phyloP scores from a whole-genome alignment of 306 rosid genomes.

The Senna tora region DNA sequence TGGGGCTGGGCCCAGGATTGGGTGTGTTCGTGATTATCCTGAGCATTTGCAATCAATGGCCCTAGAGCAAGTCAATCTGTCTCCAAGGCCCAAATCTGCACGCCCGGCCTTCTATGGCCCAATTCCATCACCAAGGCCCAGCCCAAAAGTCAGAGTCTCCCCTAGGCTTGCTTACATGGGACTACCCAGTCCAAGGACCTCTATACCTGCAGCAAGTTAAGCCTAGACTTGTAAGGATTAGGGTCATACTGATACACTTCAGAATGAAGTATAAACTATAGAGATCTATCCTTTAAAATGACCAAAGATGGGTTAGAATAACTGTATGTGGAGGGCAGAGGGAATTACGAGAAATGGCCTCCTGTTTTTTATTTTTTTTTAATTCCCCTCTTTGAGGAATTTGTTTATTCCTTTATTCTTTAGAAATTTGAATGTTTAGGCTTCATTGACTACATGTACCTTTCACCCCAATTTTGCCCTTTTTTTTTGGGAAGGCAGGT shows the following conservation, averaged over 20 bases:
- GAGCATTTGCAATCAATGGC: slow-evolving; percentile 70
- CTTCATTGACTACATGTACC: background rate
- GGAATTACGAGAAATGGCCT: slow-evolving; percentile 28
- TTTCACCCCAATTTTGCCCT: slow-evolving; percentile 31
- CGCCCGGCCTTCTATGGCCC: slow-evolving; percentile 56
- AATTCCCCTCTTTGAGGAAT: background rate
- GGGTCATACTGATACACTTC: background rate
- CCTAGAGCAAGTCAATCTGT: slow-evolving; percentile 77
- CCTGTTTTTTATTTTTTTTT: background rate
- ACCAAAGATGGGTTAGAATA: slow-evolving; percentile 14
- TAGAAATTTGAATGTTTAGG: slow-evolving; percentile 1
- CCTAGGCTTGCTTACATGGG: slow-evolving; percentile 79
- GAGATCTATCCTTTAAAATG: background rate
- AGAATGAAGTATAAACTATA: background rate
- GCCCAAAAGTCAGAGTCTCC: slow-evolving; percentile 82
- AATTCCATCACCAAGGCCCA: slow-evolving; percentile 93
- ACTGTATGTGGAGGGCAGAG: slow-evolving; percentile 16
- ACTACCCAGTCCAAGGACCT: slow-evolving; percentile 76
- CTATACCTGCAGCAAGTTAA: slow-evolving; percentile 46
- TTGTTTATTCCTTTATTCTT: slow-evolving; percentile 34
- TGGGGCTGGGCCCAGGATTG: slow-evolving; percentile 85
- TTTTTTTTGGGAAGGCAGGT: slow-evolving; percentile 27
- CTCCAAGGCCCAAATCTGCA: slow-evolving; percentile 59
- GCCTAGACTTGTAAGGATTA: background rate
- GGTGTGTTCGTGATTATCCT: slow-evolving; percentile 94